Percentiles rank a stretch among this genome's conserved stretches.
Conservation (phyloP, 1,284 basidiomycete genomes). For the Fomitiporia mediterranea region DNA sequence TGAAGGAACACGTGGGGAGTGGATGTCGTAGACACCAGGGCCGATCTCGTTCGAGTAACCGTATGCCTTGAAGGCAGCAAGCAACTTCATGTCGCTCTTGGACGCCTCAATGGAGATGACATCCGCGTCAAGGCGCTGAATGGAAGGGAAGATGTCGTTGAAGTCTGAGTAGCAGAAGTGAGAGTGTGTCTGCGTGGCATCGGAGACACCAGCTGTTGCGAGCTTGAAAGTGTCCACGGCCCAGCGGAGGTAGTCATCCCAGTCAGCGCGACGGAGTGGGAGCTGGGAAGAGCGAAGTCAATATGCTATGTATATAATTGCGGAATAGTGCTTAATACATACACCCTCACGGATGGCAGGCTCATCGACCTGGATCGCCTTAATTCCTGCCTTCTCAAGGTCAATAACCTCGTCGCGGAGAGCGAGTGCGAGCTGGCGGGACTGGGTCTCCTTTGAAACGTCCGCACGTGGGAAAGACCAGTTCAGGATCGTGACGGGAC, state of each 20-base stretch:
- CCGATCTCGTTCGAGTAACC: constrained; percentile 99
- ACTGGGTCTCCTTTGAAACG: constrained; percentile 94
- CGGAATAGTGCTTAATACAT: constrained; percentile 30
- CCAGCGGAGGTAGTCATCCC: constrained; percentile 94
- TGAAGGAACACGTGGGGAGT: constrained; percentile 96
- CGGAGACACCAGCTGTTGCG: constrained; percentile 88
- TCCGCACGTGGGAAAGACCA: constrained; percentile 99
- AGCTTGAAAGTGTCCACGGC: constrained; percentile 98
- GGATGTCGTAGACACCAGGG: constrained; percentile 98
- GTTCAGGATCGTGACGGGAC: constrained; percentile 96
- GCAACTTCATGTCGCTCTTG: constrained; percentile 96
- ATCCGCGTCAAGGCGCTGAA: constrained; percentile 96
- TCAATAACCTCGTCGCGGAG: constrained; percentile 98
- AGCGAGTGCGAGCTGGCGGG: constrained; percentile 96
- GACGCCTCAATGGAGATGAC: constrained; percentile 99
- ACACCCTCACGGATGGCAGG: constrained; percentile 99
- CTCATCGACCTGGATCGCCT: constrained; percentile 99
- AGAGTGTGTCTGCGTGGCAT: constrained; percentile 92
- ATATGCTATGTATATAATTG: constrained; percentile 6
- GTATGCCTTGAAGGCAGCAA: constrained; percentile 93
- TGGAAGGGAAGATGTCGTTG: constrained; percentile 97
- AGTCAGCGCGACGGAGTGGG: constrained; percentile 90
- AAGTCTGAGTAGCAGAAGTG: constrained; percentile 99
- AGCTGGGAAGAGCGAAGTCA: constrained; percentile 41
- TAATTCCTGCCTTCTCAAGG: constrained; percentile 96